These are phyloP conservation scores for Melastoma candidum DNA, from an alignment of 441 rosid species.

Conservation along the genomic window DNA sequence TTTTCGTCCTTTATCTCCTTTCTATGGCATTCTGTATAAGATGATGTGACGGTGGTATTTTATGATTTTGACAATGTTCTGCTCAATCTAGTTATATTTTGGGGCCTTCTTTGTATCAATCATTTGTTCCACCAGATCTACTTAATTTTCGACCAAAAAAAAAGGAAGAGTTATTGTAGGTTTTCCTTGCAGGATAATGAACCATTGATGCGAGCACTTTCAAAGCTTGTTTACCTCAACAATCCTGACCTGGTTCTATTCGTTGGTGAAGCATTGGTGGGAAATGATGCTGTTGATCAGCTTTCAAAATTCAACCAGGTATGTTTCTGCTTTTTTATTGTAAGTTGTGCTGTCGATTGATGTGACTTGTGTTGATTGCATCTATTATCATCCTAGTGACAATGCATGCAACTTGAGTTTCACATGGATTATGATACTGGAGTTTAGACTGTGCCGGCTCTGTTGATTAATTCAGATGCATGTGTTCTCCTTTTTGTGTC, in stretches of 20 bases:
- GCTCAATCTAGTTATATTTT: neutral
- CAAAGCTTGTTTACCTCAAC: constrained; percentile 80
- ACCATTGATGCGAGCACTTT: constrained; percentile 95
- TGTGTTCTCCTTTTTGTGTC: too few relatives aligned
- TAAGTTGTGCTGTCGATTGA: constrained; percentile 12
- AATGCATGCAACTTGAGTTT: too few relatives aligned
- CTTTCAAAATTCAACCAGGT: constrained; percentile 94
- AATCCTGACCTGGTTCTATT: constrained; percentile 85
- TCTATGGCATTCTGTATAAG: too few relatives aligned
- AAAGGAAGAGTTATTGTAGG: neutral
- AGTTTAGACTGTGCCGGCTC: too few relatives aligned
- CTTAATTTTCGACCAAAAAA: neutral
- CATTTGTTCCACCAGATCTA: neutral
- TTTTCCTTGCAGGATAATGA: constrained; percentile 66
- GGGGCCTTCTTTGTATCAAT: neutral
- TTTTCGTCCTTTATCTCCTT: too few relatives aligned
- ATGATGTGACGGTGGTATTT: too few relatives aligned
- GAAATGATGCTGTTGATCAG: constrained; percentile 96
- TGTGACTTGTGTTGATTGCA: too few relatives aligned
- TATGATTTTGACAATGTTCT: neutral
- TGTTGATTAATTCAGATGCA: too few relatives aligned
- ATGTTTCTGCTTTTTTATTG: constrained; percentile 12
- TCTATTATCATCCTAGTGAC: too few relatives aligned
- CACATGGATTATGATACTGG: too few relatives aligned
- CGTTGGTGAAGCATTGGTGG: constrained; percentile 98